Conservation (phyloP, 495 filamentous ascomycete species). For the Hypoxylon fragiforme region DNA sequence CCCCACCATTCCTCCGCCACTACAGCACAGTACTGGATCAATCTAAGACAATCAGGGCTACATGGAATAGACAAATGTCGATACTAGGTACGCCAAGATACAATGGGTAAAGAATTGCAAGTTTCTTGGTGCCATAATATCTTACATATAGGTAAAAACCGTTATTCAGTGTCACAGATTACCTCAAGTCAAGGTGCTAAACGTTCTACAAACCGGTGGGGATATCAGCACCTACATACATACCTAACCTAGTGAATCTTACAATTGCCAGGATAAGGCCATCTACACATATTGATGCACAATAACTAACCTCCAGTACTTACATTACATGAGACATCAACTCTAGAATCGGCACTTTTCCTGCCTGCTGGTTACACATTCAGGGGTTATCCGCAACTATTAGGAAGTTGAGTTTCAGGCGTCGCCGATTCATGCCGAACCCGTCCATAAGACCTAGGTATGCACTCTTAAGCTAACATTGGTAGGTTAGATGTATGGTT, state of each 20-base stretch:
- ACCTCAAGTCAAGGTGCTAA: not conserved
- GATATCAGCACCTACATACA: no score
- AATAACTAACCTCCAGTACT: no score
- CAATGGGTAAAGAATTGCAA: slow-evolving; percentile 1
- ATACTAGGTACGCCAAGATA: slow-evolving; percentile 29
- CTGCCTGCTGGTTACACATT: no score
- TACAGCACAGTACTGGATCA: slow-evolving; percentile 31
- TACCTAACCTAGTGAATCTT: no score
- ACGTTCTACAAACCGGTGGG: slow-evolving; percentile 4
- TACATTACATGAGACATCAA: no score
- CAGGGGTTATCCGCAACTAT: slow-evolving; percentile 16
- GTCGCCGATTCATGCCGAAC: slow-evolving; percentile 2
- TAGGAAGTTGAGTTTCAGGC: slow-evolving; percentile 1
- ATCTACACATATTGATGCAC: no score
- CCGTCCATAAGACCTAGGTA: not conserved
- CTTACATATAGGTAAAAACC: no score
- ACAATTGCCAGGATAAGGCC: no score
- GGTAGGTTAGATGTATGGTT: not conserved
- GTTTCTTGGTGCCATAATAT: slow-evolving; percentile 1
- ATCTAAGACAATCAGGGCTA: slow-evolving; percentile 25
- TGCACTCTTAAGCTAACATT: no score
- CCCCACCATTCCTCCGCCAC: slow-evolving; percentile 28
- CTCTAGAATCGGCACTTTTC: no score
- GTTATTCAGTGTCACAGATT: slow-evolving; percentile 3
- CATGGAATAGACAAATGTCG: slow-evolving; percentile 18